Evolutionary conservation across 345 rosid species (phyloP), one percentile per base, ranked within the genome.

Genomic region (Rhodamnia rubescens): DNA sequence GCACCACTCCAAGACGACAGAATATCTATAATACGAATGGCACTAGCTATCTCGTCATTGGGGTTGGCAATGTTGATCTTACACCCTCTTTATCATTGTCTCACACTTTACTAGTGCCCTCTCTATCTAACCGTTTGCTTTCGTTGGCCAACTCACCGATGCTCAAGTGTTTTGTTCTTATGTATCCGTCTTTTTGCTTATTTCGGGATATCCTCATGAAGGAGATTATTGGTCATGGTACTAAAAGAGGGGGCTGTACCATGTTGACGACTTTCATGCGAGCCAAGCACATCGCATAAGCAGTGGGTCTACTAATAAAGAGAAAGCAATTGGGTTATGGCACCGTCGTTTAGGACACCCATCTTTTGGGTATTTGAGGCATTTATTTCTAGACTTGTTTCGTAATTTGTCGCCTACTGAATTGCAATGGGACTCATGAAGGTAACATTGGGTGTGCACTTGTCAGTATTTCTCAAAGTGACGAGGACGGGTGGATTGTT

Each of bases 21-120:
- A 6, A 40, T 27, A 85, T 85, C 27, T 51, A 59, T 13, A 87
- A 85, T 85, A 59, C 83, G 15, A 85, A 85, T 87, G 83, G 75
- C 10, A 84, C 53, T 18, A 40, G 15, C 7, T 84, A 12, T 55
- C 84, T 27, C 11, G 81, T 87, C 12, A 84, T 27, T 20, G 21
- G 84, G 27, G 84, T 42, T 22, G 82, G 55, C 13, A 58, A 14
- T 16, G 74, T 84, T 7, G 12, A 22, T 9, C 5, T 87, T 10
- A 53, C 86, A 2, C 64, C 86, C 2, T 15, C 61, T 21, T 14
- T 87, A 11, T 24, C 52, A 3, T 8, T 87, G 42, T 11, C 40
- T 1, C 36, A 81, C 51, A 84, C 82, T 14, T 21, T 84, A 49
- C 47, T 80, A 7, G 84, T 87, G 50, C 88, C 85, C 42, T 40